Conservation (phyloP, 331 rosid species). For the Acacia pycnantha region DNA sequence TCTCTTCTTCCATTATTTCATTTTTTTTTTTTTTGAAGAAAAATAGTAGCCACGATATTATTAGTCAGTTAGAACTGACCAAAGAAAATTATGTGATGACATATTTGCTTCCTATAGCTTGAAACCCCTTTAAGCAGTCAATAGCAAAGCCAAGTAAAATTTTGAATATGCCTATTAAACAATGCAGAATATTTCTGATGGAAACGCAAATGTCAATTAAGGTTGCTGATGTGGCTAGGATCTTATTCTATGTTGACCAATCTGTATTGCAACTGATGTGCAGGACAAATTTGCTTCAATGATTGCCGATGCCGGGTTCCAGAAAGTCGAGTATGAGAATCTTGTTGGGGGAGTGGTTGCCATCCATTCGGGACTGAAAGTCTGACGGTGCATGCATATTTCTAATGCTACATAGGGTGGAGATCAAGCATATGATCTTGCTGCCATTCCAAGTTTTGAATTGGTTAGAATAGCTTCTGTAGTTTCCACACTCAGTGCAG, state of each 20-base stretch:
- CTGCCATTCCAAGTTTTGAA: background rate
- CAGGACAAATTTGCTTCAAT: conserved; percentile 86
- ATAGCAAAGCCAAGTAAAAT: background rate
- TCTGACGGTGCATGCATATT: conserved; percentile 40
- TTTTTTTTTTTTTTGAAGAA: background rate
- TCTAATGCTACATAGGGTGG: background rate
- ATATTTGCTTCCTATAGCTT: conserved; percentile 1
- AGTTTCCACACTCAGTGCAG: conserved; percentile 12
- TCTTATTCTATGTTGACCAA: conserved; percentile 17
- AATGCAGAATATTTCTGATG: conserved; percentile 13
- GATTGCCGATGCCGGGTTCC: conserved; percentile 86
- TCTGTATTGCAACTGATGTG: conserved; percentile 28
- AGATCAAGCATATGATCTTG: conserved; percentile 8
- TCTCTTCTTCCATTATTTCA: background rate
- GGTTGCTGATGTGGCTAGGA: background rate
- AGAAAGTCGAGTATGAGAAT: conserved; percentile 85
- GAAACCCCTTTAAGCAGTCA: conserved; percentile 1
- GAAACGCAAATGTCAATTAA: conserved; percentile 13
- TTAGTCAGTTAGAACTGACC: background rate
- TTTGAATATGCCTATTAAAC: background rate
- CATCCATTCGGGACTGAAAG: conserved; percentile 81
- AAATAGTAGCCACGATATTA: background rate
- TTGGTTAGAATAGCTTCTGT: conserved; percentile 17
- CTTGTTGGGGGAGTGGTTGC: conserved; percentile 96
- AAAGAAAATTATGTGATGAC: background rate